phyloP scores from a whole-genome alignment of 2,329 filamentous ascomycete species.

The Monosporascus cannonballus region DNA sequence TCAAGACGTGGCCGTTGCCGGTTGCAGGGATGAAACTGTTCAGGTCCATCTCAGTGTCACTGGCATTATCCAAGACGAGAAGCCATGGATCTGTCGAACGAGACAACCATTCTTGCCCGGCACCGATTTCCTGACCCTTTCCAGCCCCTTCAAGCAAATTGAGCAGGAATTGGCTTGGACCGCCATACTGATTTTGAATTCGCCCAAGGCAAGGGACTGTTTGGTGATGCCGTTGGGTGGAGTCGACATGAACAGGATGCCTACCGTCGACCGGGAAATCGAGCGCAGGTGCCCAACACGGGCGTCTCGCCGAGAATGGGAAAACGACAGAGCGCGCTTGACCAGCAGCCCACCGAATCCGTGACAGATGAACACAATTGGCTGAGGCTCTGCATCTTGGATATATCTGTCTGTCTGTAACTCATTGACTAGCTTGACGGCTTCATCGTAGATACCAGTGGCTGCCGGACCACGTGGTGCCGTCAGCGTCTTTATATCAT shows the following conservation, averaged over 20 bases:
- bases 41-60: slow-evolving; percentile 6
- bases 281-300: slow-evolving; percentile 7
- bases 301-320: slow-evolving; percentile 2
- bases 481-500: slow-evolving; percentile 4
- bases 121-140: slow-evolving; percentile 5
- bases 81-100: slow-evolving; percentile 6
- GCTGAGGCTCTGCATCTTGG: slow-evolving; percentile 1
- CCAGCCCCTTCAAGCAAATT: slow-evolving; percentile 5
- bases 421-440: slow-evolving; percentile 4
- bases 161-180: slow-evolving; percentile 4
- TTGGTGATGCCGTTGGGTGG: slow-evolving; percentile 7
- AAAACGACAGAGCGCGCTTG: slow-evolving; percentile 6
- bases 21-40: slow-evolving; percentile 4
- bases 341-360: slow-evolving; percentile 6
- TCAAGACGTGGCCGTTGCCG: slow-evolving; percentile 5
- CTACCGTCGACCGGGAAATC: slow-evolving; percentile 4
- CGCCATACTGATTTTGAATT: background rate
- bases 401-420: slow-evolving; percentile 2
- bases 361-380: slow-evolving; percentile 6
- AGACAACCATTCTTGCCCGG: slow-evolving; percentile 6
- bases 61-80: slow-evolving; percentile 8
- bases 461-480: slow-evolving; percentile 2
- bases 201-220: slow-evolving; percentile 1
- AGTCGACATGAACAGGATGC: slow-evolving; percentile 4
- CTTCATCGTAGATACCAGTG: slow-evolving; percentile 4